A percentile compares a stretch with the other conserved stretches of the same genome.
Conservation (phyloP, 345 rosid species). For the Trapa bicornis region DNA sequence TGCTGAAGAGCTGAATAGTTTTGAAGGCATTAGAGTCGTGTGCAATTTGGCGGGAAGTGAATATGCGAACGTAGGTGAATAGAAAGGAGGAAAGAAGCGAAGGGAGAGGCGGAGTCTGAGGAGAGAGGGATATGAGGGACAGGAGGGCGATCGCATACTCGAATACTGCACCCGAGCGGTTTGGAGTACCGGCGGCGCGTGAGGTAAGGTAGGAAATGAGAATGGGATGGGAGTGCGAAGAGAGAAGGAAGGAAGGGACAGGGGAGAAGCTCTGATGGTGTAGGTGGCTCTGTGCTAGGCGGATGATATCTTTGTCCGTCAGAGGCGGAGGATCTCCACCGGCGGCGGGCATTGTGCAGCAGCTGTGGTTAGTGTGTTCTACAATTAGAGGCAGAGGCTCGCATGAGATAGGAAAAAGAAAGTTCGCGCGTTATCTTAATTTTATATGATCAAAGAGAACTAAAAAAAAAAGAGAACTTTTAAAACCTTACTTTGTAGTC, state of each 20-base stretch:
- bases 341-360: constrained; percentile 10
- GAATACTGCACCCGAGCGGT: constrained; percentile 41
- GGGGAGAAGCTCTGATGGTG: constrained; percentile 19
- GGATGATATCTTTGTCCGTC: constrained; percentile 42
- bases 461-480: too few relatives aligned
- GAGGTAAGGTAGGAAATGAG: constrained; percentile 41
- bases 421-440: background rate
- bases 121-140: constrained; percentile 48
- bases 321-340: constrained; percentile 17
- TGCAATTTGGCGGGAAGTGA: constrained; percentile 34
- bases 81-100: constrained; percentile 59
- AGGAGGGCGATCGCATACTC: constrained; percentile 52
- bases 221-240: constrained; percentile 30
- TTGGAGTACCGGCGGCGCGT: constrained; percentile 40
- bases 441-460: too few relatives aligned
- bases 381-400: background rate
- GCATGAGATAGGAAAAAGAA: background rate
- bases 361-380: constrained; percentile 10
- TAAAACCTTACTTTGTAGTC: too few relatives aligned
- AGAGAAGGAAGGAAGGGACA: constrained; percentile 40
- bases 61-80: constrained; percentile 36
- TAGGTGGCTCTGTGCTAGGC: constrained; percentile 31
- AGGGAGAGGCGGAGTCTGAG: constrained; percentile 26
- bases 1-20: constrained; percentile 37
- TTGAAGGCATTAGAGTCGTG: constrained; percentile 52